phyloP scores from a whole-genome alignment of 2,329 filamentous ascomycete genomes.

The Hypoxylon sp. region DNA sequence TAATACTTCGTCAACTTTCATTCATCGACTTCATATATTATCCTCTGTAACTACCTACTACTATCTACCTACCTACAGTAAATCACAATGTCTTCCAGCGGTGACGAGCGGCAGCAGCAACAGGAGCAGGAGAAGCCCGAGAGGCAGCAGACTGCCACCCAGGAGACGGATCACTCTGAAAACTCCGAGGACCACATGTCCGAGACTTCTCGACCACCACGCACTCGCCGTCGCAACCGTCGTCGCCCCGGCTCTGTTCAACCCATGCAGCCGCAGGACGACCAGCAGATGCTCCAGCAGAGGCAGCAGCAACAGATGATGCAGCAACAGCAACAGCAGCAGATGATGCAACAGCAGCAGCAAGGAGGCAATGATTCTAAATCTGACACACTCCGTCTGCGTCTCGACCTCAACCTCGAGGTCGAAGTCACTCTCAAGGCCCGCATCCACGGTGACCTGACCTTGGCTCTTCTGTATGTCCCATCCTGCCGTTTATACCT shows the following conservation, averaged over 20 bases:
- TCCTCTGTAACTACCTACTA: not conserved
- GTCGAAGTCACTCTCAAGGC: conserved; percentile 89
- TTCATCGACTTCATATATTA: not conserved
- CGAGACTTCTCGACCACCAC: conserved; percentile 43
- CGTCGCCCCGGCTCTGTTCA: conserved; percentile 36
- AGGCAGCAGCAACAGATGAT: conserved; percentile 40
- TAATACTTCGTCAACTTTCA: not conserved
- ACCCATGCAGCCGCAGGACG: conserved; percentile 40
- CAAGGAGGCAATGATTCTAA: conserved; percentile 50
- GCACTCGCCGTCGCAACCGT: conserved; percentile 42
- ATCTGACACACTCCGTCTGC: conserved; percentile 75
- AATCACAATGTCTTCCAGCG: conserved; percentile 39
- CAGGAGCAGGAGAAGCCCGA: conserved; percentile 31
- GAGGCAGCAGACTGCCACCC: conserved; percentile 35
- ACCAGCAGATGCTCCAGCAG: conserved; percentile 40
- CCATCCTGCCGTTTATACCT: too few relatives aligned
- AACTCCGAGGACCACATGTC: conserved; percentile 38
- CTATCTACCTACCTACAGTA: conserved; percentile 1
- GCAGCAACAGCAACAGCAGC: conserved; percentile 39
- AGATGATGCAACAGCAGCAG: conserved; percentile 39
- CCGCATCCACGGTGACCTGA: conserved; percentile 87
- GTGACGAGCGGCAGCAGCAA: conserved; percentile 26
- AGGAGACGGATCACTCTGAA: conserved; percentile 42
- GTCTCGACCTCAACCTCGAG: conserved; percentile 84
- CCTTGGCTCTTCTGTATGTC: conserved; percentile 74